Evolutionary conservation across 1,284 basidiomycete genomes (phyloP).

Genomic region (Papiliotrema nemorosa): DNA sequence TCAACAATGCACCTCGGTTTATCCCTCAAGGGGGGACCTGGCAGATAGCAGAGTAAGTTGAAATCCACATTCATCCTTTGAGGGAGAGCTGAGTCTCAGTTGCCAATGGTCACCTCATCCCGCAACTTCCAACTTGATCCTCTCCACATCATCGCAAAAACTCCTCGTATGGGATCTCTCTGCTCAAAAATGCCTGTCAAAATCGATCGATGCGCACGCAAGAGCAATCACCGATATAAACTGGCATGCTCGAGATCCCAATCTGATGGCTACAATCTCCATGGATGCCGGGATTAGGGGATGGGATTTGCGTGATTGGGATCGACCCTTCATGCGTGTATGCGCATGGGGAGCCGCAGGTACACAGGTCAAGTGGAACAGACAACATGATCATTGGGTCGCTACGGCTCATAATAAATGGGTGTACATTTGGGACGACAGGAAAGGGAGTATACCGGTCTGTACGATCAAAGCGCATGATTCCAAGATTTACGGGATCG

Average conservation of each 20-base stretch:
- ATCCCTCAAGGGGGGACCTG: slow-evolving; percentile 93
- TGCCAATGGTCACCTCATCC: slow-evolving; percentile 95
- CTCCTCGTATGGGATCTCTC: slow-evolving; percentile 92
- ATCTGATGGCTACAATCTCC: slow-evolving; percentile 54
- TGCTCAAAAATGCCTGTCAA: slow-evolving; percentile 62
- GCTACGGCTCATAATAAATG: slow-evolving; percentile 82
- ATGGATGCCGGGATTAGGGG: slow-evolving; percentile 55
- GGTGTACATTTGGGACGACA: slow-evolving; percentile 53
- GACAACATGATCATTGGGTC: slow-evolving; percentile 74
- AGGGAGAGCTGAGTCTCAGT: slow-evolving; percentile 20
- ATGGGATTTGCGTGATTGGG: slow-evolving; percentile 67
- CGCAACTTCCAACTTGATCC: slow-evolving; percentile 77
- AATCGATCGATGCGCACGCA: slow-evolving; percentile 78
- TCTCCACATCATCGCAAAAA: slow-evolving; percentile 93
- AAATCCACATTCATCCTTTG: too few species aligned
- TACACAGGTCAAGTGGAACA: slow-evolving; percentile 95
- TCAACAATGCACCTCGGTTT: slow-evolving; percentile 82
- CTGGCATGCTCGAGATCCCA: slow-evolving; percentile 81
- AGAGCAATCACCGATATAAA: slow-evolving; percentile 94
- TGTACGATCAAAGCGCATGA: slow-evolving; percentile 71
- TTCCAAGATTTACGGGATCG: slow-evolving; percentile 90
- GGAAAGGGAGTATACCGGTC: slow-evolving; percentile 81
- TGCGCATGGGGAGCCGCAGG: slow-evolving; percentile 50
- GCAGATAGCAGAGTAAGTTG: slow-evolving; percentile 74
- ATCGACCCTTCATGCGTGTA: slow-evolving; percentile 46